A percentile compares a stretch with the other conserved stretches of the same genome.
These are phyloP conservation scores for Clarireedia monteithiana DNA, from an alignment of 2,329 filamentous ascomycete genomes.

Conservation along the genomic window DNA sequence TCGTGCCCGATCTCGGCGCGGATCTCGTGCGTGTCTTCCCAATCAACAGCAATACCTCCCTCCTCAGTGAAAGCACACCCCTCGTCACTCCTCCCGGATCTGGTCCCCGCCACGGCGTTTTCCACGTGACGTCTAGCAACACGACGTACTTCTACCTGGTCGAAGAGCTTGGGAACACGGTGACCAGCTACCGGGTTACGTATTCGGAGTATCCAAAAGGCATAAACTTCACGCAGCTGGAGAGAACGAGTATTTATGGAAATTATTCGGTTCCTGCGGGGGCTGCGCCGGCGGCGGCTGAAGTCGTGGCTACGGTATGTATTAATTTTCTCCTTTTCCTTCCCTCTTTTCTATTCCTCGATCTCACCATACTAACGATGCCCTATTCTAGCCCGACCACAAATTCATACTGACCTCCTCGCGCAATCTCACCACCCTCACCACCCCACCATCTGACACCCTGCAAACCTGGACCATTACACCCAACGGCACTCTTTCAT, in stretches of 20 bases:
- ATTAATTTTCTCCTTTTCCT: conserved; percentile 37
- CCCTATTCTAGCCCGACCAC: conserved; percentile 41
- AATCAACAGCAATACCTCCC: conserved; percentile 31
- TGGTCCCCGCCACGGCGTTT: conserved; percentile 47
- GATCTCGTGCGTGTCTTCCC: conserved; percentile 42
- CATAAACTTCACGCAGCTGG: conserved; percentile 41
- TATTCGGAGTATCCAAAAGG: conserved; percentile 35
- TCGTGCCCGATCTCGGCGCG: conserved; percentile 45
- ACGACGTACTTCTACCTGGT: conserved; percentile 34
- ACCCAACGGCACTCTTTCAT: conserved; percentile 32
- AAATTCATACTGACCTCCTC: conserved; percentile 61
- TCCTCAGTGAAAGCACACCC: conserved; percentile 32
- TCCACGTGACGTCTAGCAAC: conserved; percentile 26
- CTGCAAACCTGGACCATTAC: conserved; percentile 55
- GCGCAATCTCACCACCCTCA: conserved; percentile 52
- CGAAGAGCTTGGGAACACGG: conserved; percentile 38
- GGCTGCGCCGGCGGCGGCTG: conserved; percentile 29
- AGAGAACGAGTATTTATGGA: conserved; percentile 41
- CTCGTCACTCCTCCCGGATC: conserved; percentile 32
- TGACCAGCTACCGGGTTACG: conserved; percentile 45
- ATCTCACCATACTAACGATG: conserved; percentile 5
- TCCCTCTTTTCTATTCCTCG: not conserved
- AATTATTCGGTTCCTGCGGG: conserved; percentile 33
- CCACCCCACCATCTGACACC: conserved; percentile 50
- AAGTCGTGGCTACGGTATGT: conserved; percentile 42